phyloP scores from a whole-genome alignment of 2,329 filamentous ascomycete genomes.

The Leptographium procerum region DNA sequence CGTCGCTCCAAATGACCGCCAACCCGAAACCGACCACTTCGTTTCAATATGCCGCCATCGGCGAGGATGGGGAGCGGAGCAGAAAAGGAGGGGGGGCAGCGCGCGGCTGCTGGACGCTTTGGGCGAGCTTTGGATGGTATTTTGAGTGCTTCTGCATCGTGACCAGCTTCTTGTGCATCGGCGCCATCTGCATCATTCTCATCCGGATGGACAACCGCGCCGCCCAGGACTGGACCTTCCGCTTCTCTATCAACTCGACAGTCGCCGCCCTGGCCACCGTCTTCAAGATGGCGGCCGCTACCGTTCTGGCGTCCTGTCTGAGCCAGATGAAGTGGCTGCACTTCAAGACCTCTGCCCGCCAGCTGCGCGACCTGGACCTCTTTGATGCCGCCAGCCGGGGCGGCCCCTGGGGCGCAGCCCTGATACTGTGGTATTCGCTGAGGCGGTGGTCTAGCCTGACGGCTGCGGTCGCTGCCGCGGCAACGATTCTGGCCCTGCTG shows the following conservation, averaged over 20 bases:
- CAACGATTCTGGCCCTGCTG: neutral
- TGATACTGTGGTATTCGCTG: neutral
- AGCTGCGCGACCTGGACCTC: neutral
- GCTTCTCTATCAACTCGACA: neutral
- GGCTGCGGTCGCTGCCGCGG: neutral
- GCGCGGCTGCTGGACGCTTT: neutral
- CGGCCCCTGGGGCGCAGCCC: neutral
- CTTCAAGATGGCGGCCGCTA: neutral
- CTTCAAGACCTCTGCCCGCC: neutral
- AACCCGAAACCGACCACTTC: neutral
- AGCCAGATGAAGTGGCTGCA: constrained; percentile 1
- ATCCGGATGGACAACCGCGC: neutral
- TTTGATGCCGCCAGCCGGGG: neutral
- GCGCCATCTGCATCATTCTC: neutral
- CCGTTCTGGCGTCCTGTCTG: neutral
- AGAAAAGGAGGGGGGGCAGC: no score
- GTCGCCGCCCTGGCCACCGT: neutral
- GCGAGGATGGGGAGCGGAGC: neutral
- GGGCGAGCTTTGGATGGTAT: neutral
- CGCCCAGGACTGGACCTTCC: neutral
- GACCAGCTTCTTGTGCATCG: neutral
- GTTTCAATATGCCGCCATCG: neutral
- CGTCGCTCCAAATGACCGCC: neutral
- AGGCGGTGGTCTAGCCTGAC: neutral
- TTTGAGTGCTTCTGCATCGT: neutral